Percentiles rank a stretch among this genome's conserved stretches.
Conservation (phyloP, 345 rosid species). For the Populus tremula region DNA sequence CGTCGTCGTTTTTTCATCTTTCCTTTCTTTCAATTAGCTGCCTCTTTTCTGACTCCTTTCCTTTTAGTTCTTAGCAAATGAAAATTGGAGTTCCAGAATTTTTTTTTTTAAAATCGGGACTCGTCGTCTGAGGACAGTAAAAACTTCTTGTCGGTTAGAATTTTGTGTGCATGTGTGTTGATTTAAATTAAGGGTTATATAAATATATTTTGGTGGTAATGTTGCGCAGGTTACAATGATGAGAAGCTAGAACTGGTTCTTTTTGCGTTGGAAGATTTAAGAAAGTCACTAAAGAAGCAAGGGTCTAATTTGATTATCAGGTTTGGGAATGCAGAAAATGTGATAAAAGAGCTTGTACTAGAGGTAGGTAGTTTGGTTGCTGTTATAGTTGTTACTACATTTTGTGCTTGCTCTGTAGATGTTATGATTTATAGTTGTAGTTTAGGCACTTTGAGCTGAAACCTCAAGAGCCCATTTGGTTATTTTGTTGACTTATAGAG, state of each 20-base stretch:
- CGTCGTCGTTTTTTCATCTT: conserved; percentile 15
- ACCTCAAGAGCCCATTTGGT: conserved; percentile 3
- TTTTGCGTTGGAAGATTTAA: conserved; percentile 61
- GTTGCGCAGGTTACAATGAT: conserved; percentile 61
- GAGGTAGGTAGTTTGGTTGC: conserved; percentile 40
- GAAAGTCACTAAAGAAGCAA: conserved; percentile 47
- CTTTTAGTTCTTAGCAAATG: not conserved
- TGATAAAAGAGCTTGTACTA: conserved; percentile 51
- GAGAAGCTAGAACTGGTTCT: conserved; percentile 68
- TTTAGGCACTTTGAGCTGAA: conserved; percentile 15
- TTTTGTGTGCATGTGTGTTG: too few species aligned
- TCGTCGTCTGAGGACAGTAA: too few species aligned
- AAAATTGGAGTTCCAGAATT: not conserved
- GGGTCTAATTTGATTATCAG: conserved; percentile 80
- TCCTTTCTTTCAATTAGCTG: not conserved
- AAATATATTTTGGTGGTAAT: not conserved
- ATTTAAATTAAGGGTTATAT: too few species aligned
- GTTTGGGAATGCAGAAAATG: conserved; percentile 63
- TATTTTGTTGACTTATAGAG: conserved; percentile 6
- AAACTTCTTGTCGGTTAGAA: too few species aligned
- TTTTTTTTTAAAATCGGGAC: too few species aligned
- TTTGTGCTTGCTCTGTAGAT: not conserved
- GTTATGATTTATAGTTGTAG: not conserved
- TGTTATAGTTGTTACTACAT: not conserved
- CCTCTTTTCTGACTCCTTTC: not conserved